These are phyloP conservation scores for Lasiodiplodia gonubiensis DNA, from an alignment of 2,329 filamentous ascomycete species.

Conservation along the genomic window DNA sequence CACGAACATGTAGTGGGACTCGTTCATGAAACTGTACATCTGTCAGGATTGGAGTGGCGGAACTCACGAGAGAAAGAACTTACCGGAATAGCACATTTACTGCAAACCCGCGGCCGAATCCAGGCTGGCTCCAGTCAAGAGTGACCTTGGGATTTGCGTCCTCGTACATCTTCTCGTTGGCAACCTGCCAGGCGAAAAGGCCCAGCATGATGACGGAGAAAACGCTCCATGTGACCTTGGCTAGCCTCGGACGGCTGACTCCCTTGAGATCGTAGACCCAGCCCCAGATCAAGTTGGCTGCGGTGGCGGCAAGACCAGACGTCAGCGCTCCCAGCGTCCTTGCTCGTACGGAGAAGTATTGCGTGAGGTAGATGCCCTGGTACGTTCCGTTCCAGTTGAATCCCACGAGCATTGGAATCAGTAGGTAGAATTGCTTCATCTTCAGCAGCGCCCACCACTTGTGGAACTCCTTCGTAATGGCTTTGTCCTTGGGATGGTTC, in stretches of 20 bases:
- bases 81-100: constrained; percentile 56
- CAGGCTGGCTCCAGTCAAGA: constrained; percentile 53
- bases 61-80: background rate
- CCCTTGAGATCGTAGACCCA: constrained; percentile 53
- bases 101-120: constrained; percentile 56
- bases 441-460: constrained; percentile 44
- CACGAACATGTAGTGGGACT: constrained; percentile 13
- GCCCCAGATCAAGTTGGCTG: constrained; percentile 57
- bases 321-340: constrained; percentile 54
- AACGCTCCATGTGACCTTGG: constrained; percentile 44
- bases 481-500: constrained; percentile 1
- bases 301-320: constrained; percentile 53
- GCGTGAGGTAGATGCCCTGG: constrained; percentile 59
- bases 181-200: constrained; percentile 53
- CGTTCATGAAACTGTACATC: constrained; percentile 7
- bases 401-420: constrained; percentile 58
- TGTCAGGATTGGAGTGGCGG: background rate
- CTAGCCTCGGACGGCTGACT: constrained; percentile 37
- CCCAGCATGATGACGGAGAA: constrained; percentile 56
- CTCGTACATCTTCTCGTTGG: constrained; percentile 6
- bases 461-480: background rate
- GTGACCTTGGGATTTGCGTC: constrained; percentile 35
- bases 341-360: constrained; percentile 59
- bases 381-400: constrained; percentile 61
- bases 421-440: constrained; percentile 54